Conservation (phyloP, 2,329 filamentous ascomycete species). For the Xenosphaeropsis pyriputrescens region DNA sequence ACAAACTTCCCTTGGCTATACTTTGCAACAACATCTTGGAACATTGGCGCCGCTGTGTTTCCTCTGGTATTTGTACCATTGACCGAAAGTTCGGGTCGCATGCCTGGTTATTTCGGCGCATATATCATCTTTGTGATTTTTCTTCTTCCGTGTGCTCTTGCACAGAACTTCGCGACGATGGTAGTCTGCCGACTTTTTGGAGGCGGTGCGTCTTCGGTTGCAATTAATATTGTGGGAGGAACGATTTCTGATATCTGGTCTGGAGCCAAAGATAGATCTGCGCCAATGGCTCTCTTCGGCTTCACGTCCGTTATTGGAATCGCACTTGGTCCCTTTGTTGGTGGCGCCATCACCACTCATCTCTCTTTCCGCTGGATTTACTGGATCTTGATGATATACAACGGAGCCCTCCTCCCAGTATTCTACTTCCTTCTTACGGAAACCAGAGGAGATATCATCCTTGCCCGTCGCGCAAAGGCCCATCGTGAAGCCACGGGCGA, state of each 20-base stretch:
- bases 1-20: slow-evolving; percentile 24
- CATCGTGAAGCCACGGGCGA: slow-evolving; percentile 11
- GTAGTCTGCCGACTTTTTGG: slow-evolving; percentile 14
- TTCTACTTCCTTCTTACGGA: slow-evolving; percentile 25
- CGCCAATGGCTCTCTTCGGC: slow-evolving; percentile 33
- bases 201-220: slow-evolving; percentile 12
- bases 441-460: slow-evolving; percentile 27
- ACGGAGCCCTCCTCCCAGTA: slow-evolving; percentile 24
- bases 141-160: slow-evolving; percentile 16
- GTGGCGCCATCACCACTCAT: slow-evolving; percentile 9
- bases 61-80: slow-evolving; percentile 24
- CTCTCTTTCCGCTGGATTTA: slow-evolving; percentile 16
- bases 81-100: slow-evolving; percentile 22
- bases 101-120: slow-evolving; percentile 11
- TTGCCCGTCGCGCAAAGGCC: slow-evolving; percentile 13
- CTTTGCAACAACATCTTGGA: slow-evolving; percentile 25
- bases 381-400: slow-evolving; percentile 21
- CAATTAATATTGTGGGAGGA: slow-evolving; percentile 6
- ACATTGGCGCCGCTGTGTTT: slow-evolving; percentile 23
- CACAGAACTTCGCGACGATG: slow-evolving; percentile 15
- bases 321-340: slow-evolving; percentile 15
- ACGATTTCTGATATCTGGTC: slow-evolving; percentile 9
- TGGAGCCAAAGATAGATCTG: slow-evolving; percentile 10
- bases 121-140: slow-evolving; percentile 14
- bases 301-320: slow-evolving; percentile 67